Evolutionary conservation across 139 green algal genomes (phyloP).

Genomic region (Micractinium conductrix): DNA sequence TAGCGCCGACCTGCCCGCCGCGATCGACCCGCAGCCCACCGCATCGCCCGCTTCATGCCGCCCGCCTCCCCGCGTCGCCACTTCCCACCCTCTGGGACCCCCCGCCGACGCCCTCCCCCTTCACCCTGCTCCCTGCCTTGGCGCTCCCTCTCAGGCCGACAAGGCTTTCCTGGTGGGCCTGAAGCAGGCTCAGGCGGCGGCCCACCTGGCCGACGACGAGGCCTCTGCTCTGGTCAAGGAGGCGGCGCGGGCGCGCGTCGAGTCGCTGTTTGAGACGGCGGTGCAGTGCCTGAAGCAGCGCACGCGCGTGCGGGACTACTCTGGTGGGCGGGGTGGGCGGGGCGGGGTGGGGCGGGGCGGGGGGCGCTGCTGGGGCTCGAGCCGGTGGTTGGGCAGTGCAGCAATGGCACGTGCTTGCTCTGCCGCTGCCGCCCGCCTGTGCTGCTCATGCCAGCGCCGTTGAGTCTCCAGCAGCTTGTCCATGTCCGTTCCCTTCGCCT

Average conservation of each 20-base stretch:
- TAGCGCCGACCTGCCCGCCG: too few species aligned
- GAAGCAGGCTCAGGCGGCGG: slow-evolving; percentile 51
- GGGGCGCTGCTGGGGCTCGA: too few species aligned
- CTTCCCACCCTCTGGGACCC: neutral
- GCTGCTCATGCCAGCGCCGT: too few species aligned
- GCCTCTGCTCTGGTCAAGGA: slow-evolving; percentile 73
- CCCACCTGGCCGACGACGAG: slow-evolving; percentile 88
- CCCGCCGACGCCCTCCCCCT: neutral
- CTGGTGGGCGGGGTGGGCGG: slow-evolving; percentile 22
- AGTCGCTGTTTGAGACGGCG: slow-evolving; percentile 71
- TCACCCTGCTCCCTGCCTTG: neutral
- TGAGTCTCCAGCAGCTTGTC: too few species aligned
- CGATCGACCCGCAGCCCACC: neutral
- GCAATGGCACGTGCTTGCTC: too few species aligned
- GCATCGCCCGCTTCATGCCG: neutral
- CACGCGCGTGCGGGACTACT: slow-evolving; percentile 43
- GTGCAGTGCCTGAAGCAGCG: slow-evolving; percentile 75
- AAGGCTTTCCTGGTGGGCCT: slow-evolving; percentile 57
- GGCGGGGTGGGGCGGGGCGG: too few species aligned
- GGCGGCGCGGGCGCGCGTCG: slow-evolving; percentile 63
- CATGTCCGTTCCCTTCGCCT: neutral
- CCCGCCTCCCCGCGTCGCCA: too few species aligned
- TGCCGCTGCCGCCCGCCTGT: too few species aligned
- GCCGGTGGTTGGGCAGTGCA: too few species aligned
- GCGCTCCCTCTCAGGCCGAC: slow-evolving; percentile 59